These are phyloP conservation scores for Fusarium mundagurra DNA, from an alignment of 2,329 filamentous ascomycete species.

Conservation along the genomic window DNA sequence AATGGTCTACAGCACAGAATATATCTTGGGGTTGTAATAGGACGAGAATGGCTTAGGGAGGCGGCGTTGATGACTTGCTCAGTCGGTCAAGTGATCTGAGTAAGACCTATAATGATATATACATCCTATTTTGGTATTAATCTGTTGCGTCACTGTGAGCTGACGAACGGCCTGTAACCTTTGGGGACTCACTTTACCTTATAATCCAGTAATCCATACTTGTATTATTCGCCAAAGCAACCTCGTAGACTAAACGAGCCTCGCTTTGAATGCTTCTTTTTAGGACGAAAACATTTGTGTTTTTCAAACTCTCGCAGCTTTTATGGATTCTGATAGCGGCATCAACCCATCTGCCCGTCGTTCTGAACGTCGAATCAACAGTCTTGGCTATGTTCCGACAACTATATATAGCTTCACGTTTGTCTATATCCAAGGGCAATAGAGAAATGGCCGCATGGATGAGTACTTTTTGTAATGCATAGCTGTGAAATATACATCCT, in stretches of 20 bases:
- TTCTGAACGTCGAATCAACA: background rate
- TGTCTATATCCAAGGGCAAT: background rate
- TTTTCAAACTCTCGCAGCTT: background rate
- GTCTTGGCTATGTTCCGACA: background rate
- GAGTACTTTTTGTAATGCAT: background rate
- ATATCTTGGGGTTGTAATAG: background rate
- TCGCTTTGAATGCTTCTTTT: background rate
- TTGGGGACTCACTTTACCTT: background rate
- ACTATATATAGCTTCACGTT: background rate
- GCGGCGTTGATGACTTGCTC: background rate
- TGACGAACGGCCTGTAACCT: background rate
- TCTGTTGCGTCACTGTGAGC: background rate
- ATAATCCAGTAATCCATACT: background rate
- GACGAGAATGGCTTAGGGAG: background rate
- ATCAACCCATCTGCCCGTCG: too few relatives aligned
- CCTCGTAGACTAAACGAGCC: background rate
- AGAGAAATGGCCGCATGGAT: background rate
- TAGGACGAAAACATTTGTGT: background rate
- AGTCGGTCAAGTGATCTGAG: background rate
- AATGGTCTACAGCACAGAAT: background rate
- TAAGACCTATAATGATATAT: constrained; percentile 6
- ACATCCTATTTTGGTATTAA: background rate
- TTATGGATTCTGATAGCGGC: background rate
- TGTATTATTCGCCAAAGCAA: too few relatives aligned
- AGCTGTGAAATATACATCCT: background rate